Evolutionary conservation across 1,284 basidiomycete species (phyloP).

Genomic region (Mrakiaceae sp.): DNA sequence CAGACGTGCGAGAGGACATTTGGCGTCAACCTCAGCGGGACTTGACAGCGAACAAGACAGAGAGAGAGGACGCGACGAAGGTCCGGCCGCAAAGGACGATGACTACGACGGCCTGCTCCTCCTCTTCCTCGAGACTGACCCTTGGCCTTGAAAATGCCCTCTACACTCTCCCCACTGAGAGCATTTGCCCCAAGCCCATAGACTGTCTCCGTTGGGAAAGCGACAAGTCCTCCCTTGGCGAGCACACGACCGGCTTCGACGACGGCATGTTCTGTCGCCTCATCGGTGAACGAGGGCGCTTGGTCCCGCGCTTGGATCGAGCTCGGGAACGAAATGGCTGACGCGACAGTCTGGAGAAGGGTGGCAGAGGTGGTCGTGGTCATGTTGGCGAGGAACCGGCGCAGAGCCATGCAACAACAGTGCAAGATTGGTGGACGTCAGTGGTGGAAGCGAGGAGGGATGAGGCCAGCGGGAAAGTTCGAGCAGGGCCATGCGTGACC

Average conservation of each 20-base stretch:
- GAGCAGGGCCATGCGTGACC: too few relatives aligned
- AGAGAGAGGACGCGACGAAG: too few relatives aligned
- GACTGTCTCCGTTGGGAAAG: constrained; percentile 95
- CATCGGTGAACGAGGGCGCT: constrained; percentile 8
- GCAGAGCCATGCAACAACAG: background rate
- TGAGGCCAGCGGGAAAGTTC: too few relatives aligned
- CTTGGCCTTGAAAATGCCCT: constrained; percentile 78
- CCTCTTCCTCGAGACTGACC: constrained; percentile 34
- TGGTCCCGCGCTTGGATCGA: background rate
- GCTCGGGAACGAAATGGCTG: background rate
- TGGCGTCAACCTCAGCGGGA: background rate
- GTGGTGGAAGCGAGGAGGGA: too few relatives aligned
- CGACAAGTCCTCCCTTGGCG: constrained; percentile 43
- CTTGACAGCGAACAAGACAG: background rate
- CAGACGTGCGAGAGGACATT: background rate
- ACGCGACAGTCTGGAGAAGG: background rate
- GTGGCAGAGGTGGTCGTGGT: background rate
- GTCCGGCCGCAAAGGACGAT: too few relatives aligned
- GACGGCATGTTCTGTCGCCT: constrained; percentile 22
- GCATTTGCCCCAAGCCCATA: constrained; percentile 91
- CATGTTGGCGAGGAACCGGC: background rate
- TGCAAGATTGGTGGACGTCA: too few relatives aligned
- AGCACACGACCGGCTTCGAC: constrained; percentile 26
- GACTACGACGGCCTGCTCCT: background rate
- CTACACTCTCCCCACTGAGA: constrained; percentile 49